phyloP scores from a whole-genome alignment of 1,284 basidiomycete genomes.

The Erythrobasidium hasegawianum region DNA sequence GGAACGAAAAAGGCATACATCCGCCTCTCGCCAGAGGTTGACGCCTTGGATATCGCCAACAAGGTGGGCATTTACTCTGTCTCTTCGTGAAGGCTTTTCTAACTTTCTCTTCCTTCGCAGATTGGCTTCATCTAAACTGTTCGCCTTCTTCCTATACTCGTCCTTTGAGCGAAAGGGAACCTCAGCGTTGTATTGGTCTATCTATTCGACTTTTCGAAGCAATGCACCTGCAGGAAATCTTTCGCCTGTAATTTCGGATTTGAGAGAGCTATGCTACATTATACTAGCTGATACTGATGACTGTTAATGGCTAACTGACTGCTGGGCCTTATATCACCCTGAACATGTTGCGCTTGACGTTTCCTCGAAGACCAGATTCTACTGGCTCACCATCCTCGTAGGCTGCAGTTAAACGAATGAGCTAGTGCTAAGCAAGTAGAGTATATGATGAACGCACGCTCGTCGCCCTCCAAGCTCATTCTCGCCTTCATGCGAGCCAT shows the following conservation, averaged over 20 bases:
- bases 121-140: conserved; percentile 71
- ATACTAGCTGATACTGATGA: not conserved
- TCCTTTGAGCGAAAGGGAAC: not conserved
- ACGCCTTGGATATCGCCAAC: conserved; percentile 97
- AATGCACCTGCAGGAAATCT: not conserved
- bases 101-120: conserved; percentile 49
- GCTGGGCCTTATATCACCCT: conserved; percentile 7
- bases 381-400: conserved; percentile 27
- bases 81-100: not conserved
- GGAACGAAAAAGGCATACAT: conserved; percentile 99
- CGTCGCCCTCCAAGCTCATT: conserved; percentile 31
- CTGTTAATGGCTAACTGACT: not conserved
- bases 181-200: not conserved
- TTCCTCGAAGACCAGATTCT: conserved; percentile 23
- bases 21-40: conserved; percentile 88
- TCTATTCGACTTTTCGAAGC: not conserved
- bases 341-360: conserved; percentile 33
- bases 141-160: not conserved
- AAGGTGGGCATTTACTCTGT: conserved; percentile 63
- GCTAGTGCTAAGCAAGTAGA: not conserved
- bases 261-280: not conserved
- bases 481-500: conserved; percentile 27
- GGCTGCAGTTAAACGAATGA: conserved; percentile 9
- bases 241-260: not conserved
- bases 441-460: conserved; percentile 1